A percentile compares a stretch with the other conserved stretches of the same genome.
These are phyloP conservation scores for Rhizopogon vulgaris DNA, from an alignment of 768 basidiomycete species.

Conservation along the genomic window DNA sequence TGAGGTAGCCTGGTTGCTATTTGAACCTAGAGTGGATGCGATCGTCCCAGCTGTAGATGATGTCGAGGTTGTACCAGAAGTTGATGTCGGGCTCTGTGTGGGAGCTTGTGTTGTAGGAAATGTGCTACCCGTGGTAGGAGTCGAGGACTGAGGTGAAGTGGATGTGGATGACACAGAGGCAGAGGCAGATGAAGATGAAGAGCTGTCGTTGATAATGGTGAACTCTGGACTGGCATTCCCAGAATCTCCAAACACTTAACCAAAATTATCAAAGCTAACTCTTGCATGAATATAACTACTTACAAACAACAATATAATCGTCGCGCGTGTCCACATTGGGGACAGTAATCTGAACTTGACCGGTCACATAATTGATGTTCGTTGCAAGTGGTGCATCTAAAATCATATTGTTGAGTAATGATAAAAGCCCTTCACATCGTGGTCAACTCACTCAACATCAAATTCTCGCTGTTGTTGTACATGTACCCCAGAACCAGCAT, in stretches of 20 bases:
- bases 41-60: background rate
- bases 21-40: background rate
- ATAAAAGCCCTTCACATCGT: background rate
- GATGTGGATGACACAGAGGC: constrained; percentile 14
- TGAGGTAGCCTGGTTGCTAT: constrained; percentile 3
- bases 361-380: constrained; percentile 24
- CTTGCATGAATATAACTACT: constrained; percentile 10
- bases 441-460: constrained; percentile 22
- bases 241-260: constrained; percentile 34
- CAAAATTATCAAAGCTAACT: background rate
- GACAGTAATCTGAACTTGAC: constrained; percentile 28
- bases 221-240: constrained; percentile 35
- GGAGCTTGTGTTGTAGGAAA: background rate
- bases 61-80: background rate
- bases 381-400: constrained; percentile 30
- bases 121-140: constrained; percentile 5
- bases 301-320: constrained; percentile 32
- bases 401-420: background rate
- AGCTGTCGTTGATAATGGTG: constrained; percentile 51
- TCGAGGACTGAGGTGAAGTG: background rate
- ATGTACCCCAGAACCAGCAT: constrained; percentile 22
- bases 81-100: background rate
- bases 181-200: constrained; percentile 35
- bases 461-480: constrained; percentile 24
- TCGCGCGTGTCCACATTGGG: constrained; percentile 26